phyloP scores from a whole-genome alignment of 1,284 basidiomycete species.

The Nidula niveotomentosa region DNA sequence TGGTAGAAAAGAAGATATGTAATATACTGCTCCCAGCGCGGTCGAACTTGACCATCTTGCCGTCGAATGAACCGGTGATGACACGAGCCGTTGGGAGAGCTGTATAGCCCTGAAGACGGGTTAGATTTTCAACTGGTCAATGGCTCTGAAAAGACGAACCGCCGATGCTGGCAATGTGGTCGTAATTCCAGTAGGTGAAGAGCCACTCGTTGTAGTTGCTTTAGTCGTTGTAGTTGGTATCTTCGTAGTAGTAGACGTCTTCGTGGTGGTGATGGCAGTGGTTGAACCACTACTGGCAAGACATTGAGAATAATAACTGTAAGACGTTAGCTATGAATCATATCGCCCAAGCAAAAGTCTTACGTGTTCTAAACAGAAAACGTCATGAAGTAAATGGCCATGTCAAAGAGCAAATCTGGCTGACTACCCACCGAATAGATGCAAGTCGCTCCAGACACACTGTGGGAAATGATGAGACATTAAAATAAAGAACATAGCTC shows the following conservation, averaged over 20 bases:
- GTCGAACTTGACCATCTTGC: constrained; percentile 22
- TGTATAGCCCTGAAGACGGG: constrained; percentile 15
- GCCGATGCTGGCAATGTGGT: constrained; percentile 20
- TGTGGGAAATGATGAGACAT: constrained; percentile 2
- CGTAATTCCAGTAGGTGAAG: constrained; percentile 12
- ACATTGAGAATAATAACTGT: constrained; percentile 15
- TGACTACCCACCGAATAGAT: constrained; percentile 8
- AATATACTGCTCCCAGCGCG: constrained; percentile 22
- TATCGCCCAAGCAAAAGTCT: too few relatives aligned
- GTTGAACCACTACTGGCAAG: constrained; percentile 9
- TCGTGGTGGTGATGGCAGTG: constrained; percentile 7
- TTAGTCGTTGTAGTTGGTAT: constrained; percentile 9
- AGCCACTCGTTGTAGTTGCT: constrained; percentile 7
- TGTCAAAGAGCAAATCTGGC: neutral
- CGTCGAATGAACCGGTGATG: constrained; percentile 22
- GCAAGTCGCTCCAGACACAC: constrained; percentile 15
- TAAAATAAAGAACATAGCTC: neutral
- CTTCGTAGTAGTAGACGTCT: constrained; percentile 8
- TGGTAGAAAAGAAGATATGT: too few relatives aligned
- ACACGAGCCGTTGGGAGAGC: constrained; percentile 23
- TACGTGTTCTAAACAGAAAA: neutral
- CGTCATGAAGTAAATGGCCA: neutral
- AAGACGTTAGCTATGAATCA: too few relatives aligned
- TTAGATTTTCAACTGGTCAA: neutral
- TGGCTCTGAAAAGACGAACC: constrained; percentile 9